Conservation (phyloP, 495 filamentous ascomycete genomes). For the Tricharina praecox region DNA sequence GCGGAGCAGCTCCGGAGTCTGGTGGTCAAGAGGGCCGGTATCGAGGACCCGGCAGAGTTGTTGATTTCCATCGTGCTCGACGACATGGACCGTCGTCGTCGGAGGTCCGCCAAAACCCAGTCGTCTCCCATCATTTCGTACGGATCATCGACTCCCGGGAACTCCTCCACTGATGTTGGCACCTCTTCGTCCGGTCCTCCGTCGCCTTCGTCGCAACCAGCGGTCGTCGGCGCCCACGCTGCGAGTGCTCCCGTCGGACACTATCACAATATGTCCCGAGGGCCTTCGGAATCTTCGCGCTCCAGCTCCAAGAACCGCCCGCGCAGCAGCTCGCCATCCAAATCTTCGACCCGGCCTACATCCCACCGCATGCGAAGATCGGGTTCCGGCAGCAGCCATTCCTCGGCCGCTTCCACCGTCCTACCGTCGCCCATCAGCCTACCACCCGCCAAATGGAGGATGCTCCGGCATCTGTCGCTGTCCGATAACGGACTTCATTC, state of each 20-base stretch:
- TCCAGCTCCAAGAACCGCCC: conserved; percentile 32
- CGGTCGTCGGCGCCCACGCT: conserved; percentile 10
- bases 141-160: conserved; percentile 10
- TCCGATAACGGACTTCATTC: conserved; percentile 78
- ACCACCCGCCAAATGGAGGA: conserved; percentile 79
- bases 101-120: conserved; percentile 70
- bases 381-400: conserved; percentile 82
- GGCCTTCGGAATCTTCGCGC: conserved; percentile 33
- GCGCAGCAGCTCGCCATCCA: conserved; percentile 64
- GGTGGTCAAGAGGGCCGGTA: conserved; percentile 67
- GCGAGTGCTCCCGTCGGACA: conserved; percentile 18
- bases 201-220: conserved; percentile 17
- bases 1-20: conserved; percentile 81
- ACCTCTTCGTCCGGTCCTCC: conserved; percentile 16
- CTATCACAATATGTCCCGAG: conserved; percentile 33
- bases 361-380: conserved; percentile 63
- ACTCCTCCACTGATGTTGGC: conserved; percentile 11
- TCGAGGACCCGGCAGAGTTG: conserved; percentile 82
- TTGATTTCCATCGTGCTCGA: conserved; percentile 85
- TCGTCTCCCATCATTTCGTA: conserved; percentile 44
- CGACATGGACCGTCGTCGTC: conserved; percentile 79
- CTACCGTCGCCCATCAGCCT: conserved; percentile 28
- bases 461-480: conserved; percentile 76
- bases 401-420: conserved; percentile 29
- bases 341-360: conserved; percentile 32